phyloP scores from a whole-genome alignment of 257 asterid species.

The Mentha longifolia region DNA sequence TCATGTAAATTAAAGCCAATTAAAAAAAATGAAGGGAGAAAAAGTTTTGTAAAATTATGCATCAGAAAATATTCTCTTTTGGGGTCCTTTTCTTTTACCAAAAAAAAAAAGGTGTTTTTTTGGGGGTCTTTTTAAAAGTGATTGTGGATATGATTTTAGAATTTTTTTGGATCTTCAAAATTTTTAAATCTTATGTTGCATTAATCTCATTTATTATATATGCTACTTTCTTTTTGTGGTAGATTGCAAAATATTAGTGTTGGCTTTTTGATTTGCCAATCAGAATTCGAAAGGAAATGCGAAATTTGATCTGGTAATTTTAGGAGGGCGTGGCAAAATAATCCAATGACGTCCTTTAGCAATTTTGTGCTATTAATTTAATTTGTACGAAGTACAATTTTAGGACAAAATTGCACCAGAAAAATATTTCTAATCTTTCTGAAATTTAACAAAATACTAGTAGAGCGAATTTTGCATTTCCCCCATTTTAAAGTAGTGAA shows the following conservation, averaged over 20 bases:
- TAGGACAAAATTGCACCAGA: neutral
- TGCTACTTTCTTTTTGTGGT: neutral
- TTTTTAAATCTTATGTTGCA: neutral
- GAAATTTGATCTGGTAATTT: neutral
- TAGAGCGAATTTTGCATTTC: no score
- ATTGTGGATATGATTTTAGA: neutral
- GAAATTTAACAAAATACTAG: neutral
- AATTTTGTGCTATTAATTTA: no score
- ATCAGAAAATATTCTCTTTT: neutral
- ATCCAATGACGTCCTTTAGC: no score
- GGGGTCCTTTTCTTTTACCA: no score
- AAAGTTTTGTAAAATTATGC: neutral
- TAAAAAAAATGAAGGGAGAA: no score
- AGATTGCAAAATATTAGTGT: neutral
- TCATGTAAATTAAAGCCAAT: no score
- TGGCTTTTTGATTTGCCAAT: neutral
- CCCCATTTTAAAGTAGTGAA: no score
- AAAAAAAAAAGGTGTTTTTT: neutral
- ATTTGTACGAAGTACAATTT: no score
- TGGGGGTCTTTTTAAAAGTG: neutral
- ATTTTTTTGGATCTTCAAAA: neutral
- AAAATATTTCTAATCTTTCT: no score
- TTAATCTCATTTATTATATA: neutral
- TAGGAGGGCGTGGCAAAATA: no score
- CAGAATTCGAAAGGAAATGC: neutral